Conservation (phyloP, 129 eudicot genomes). For the carrot (Daucus carota) region DH1_v3.0 NC_030385.2:43460001-43460500, state of each 20-base stretch:
- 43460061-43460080: no score
- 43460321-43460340: background rate
- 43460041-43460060: no score
- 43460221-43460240: background rate
- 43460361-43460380: no score
- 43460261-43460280: background rate
- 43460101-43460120: background rate
- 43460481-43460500: background rate
- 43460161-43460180: background rate
- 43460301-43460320: background rate
- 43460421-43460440: background rate
- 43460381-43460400: no score
- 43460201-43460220: background rate
- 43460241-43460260: background rate
- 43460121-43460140: background rate
- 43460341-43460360: background rate
- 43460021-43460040: no score
- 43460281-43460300: background rate
- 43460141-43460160: background rate
- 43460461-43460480: background rate
- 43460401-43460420: background rate
- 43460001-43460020: no score
- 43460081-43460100: no score
- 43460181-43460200: background rate
- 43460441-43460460: background rate